These are phyloP conservation scores for Teunomyces atbi DNA, from an alignment of 805 yeast species.

Conservation along the genomic window DNA sequence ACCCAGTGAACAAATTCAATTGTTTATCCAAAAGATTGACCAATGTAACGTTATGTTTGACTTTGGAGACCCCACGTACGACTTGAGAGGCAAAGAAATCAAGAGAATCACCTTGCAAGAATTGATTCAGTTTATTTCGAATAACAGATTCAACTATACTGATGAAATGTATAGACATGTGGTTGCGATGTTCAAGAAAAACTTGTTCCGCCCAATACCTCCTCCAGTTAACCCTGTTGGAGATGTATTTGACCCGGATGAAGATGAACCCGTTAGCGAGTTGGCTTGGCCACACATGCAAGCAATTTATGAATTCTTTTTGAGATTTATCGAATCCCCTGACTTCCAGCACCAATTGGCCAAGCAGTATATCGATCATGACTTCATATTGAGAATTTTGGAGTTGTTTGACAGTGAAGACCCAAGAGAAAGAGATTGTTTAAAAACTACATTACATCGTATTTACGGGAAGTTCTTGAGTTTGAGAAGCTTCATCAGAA, in stretches of 20 bases:
- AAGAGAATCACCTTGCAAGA: constrained; percentile 86
- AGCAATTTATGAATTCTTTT: constrained; percentile 88
- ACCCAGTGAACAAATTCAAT: constrained; percentile 72
- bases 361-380: constrained; percentile 90
- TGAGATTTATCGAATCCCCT: constrained; percentile 89
- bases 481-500: constrained; percentile 84
- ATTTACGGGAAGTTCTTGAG: constrained; percentile 93
- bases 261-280: constrained; percentile 96
- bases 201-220: constrained; percentile 93
- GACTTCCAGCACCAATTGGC: constrained; percentile 93
- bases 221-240: constrained; percentile 98
- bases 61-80: constrained; percentile 89
- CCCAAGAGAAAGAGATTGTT: constrained; percentile 91
- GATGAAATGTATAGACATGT: constrained; percentile 89
- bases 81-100: constrained; percentile 88
- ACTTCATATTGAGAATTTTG: constrained; percentile 73
- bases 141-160: constrained; percentile 79
- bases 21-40: constrained; percentile 84
- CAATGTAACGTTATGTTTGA: constrained; percentile 95
- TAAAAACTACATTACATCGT: constrained; percentile 92
- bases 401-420: constrained; percentile 96
- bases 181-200: constrained; percentile 83
- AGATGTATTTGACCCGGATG: constrained; percentile 95
- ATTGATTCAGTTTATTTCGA: constrained; percentile 80
- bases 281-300: constrained; percentile 99